Base-by-base conservation (phyloP, 768 basidiomycete species). In the Rhodotorula sphaerocarpa region DNA sequence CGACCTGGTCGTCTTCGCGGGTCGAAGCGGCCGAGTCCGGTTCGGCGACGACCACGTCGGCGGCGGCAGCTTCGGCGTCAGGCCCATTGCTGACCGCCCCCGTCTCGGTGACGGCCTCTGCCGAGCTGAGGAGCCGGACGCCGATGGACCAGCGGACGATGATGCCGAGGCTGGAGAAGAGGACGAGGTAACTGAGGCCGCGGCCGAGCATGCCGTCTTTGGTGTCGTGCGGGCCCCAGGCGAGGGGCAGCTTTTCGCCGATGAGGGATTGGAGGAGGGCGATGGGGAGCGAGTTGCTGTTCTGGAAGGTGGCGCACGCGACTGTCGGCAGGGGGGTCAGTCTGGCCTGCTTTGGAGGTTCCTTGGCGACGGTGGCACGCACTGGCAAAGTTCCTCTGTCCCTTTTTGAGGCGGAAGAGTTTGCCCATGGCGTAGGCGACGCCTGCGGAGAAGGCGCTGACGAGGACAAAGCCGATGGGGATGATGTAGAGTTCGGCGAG, bases 261-360 rank as follows among this genome's bases (percentile, higher is more conserved):
- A 71, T 65, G 27, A 73, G 69, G 2, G 65, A 65, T 63, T 77
- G 76, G 55, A 96, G 88, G 36, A 99, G 79, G 0, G 93, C 93
- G 62, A 96, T 89, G 0, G 93, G 93, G 9, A 99, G 82, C 0
- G 89, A 89, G 74, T 96, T 96, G 5, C 87, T 89, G 75, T 91
- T 93, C 86, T 90, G 71, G 46, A 68, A 68, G 33, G 50, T 65
- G 18, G 72, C 67, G 54, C 67, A 70, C 9, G 72, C 71, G 54
- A 72, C 62, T 53, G 68, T 39, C 34, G 47, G 55, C 10, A 50
- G 0, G 41, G 50, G 51, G 52, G 34, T 43, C 59, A 50, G 60
- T 31, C 6, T 10, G 27, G 21, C 11, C 21, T 31, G 53, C 23
- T 5, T 3, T 20, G 6, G 20, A 30, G 18, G 39, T 6, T 7